Evolutionary conservation across 768 basidiomycete genomes (phyloP).

Genomic region (Hypholoma sublateritium): DNA sequence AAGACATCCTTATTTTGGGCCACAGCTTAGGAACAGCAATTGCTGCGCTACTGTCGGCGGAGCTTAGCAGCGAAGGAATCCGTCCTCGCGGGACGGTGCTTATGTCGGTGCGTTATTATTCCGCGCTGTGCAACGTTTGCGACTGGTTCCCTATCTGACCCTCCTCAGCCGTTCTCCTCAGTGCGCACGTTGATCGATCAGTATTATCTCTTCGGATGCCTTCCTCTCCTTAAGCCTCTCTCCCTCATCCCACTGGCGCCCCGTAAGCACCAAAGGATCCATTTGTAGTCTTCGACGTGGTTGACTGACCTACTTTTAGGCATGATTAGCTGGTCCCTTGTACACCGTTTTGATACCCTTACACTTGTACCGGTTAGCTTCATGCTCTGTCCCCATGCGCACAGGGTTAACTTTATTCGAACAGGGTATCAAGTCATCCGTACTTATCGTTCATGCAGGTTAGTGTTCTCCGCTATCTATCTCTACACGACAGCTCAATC

Average conservation of each 20-base stretch:
- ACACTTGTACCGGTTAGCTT: conserved; percentile 49
- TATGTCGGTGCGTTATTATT: conserved; percentile 33
- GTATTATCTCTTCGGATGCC: conserved; percentile 58
- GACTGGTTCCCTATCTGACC: neutral
- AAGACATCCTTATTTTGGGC: conserved; percentile 62
- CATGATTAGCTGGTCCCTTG: conserved; percentile 51
- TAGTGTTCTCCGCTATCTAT: conserved; percentile 1
- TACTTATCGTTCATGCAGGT: conserved; percentile 73
- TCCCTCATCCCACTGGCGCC: conserved; percentile 59
- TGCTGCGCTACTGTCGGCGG: conserved; percentile 41
- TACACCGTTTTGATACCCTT: conserved; percentile 64
- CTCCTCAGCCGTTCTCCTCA: conserved; percentile 50
- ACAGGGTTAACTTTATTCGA: neutral
- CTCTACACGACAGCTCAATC: neutral
- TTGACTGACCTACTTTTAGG: conserved; percentile 30
- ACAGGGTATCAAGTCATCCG: conserved; percentile 64
- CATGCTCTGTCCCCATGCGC: conserved; percentile 15
- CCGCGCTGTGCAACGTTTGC: neutral
- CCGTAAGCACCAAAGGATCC: conserved; percentile 39
- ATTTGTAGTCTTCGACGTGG: neutral
- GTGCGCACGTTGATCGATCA: conserved; percentile 62
- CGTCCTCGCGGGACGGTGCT: conserved; percentile 47
- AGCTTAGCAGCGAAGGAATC: conserved; percentile 44
- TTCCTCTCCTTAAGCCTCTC: conserved; percentile 75
- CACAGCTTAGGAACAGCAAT: conserved; percentile 81